Evolutionary conservation across 805 yeast genomes (phyloP).

Genomic region (Kazachstania viticola): DNA sequence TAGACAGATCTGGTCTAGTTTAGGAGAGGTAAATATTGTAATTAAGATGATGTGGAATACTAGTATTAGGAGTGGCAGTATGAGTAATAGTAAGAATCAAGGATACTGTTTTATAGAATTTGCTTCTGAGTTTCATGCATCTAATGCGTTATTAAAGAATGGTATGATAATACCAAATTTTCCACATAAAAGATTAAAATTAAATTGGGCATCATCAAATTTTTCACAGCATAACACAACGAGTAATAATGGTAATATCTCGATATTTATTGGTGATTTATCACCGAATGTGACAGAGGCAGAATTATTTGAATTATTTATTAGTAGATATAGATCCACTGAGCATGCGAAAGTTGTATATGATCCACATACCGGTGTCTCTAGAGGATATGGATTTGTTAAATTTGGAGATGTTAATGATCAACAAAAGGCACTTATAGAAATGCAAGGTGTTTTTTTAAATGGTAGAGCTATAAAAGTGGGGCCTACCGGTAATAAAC

Average conservation of each 20-base stretch:
- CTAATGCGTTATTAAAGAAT: constrained; percentile 52
- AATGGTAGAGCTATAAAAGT: constrained; percentile 71
- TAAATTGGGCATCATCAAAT: constrained; percentile 64
- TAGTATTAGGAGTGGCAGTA: constrained; percentile 10
- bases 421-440: constrained; percentile 59
- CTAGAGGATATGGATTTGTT: constrained; percentile 88
- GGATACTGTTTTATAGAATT: constrained; percentile 83
- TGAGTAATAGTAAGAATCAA: constrained; percentile 30
- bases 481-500: constrained; percentile 37
- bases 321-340: constrained; percentile 58
- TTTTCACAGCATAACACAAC: not conserved
- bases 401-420: constrained; percentile 55
- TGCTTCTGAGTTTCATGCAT: constrained; percentile 45
- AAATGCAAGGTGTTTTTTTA: constrained; percentile 70
- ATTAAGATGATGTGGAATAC: constrained; percentile 66
- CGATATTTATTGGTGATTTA: constrained; percentile 81
- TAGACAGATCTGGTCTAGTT: constrained; percentile 53
- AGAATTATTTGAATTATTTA: constrained; percentile 52
- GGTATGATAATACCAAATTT: constrained; percentile 57
- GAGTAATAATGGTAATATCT: constrained; percentile 33
- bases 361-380: constrained; percentile 55
- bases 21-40: constrained; percentile 48
- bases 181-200: constrained; percentile 44
- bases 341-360: constrained; percentile 68
- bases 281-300: constrained; percentile 63